phyloP scores from a whole-genome alignment of 163 green algal genomes.

The Scenedesmus sp. region DNA sequence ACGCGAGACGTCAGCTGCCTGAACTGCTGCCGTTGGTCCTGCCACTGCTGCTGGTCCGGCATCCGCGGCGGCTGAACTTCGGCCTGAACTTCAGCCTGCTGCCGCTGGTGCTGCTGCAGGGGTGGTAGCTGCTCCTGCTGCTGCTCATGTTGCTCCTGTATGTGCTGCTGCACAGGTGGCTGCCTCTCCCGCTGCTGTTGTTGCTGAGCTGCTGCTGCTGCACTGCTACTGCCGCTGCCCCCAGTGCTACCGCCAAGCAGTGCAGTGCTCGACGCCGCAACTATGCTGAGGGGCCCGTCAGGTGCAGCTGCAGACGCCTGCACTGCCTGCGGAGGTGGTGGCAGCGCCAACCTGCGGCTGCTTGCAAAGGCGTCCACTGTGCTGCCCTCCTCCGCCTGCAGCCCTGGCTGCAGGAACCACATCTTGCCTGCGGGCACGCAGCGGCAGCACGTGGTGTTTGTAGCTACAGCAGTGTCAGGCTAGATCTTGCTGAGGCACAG shows the following conservation, averaged over 20 bases:
- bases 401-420: conserved; percentile 26
- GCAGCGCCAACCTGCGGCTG: not conserved
- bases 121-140: conserved; percentile 11
- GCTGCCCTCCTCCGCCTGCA: conserved; percentile 31
- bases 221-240: conserved; percentile 18
- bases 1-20: conserved; percentile 35
- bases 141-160: not conserved
- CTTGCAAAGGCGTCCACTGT: conserved; percentile 13
- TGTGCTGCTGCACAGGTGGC: not conserved
- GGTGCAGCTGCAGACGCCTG: not conserved
- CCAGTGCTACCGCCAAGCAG: not conserved
- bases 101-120: conserved; percentile 11
- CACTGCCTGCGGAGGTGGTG: no score
- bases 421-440: not conserved
- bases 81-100: conserved; percentile 23
- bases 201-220: not conserved
- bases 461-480: no score
- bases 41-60: conserved; percentile 15
- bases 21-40: conserved; percentile 14
- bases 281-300: conserved; percentile 20
- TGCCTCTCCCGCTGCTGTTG: not conserved
- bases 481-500: no score
- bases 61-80: conserved; percentile 25
- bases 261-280: conserved; percentile 21
- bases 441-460: no score